These are phyloP conservation scores for Mycena citricolor DNA, from an alignment of 1,284 basidiomycete genomes.

Conservation along the genomic window DNA sequence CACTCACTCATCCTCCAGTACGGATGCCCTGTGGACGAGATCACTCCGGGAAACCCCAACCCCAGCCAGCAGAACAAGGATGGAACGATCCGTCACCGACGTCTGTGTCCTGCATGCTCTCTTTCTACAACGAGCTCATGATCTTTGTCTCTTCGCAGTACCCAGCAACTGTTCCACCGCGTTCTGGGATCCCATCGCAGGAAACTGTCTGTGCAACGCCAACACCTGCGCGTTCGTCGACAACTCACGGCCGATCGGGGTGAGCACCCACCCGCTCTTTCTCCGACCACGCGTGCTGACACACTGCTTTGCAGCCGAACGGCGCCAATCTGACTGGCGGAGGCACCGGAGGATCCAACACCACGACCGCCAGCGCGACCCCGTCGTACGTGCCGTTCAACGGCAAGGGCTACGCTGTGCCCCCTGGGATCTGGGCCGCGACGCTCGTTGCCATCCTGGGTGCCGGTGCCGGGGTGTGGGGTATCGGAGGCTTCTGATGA, in stretches of 20 bases:
- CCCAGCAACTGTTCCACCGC: constrained; percentile 75
- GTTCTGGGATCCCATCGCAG: constrained; percentile 75
- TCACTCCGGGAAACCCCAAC: constrained; percentile 61
- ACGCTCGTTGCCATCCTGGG: constrained; percentile 34
- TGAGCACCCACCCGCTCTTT: constrained; percentile 34
- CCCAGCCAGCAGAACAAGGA: constrained; percentile 53
- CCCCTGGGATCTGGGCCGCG: constrained; percentile 33
- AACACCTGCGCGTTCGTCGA: constrained; percentile 61
- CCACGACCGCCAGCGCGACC: constrained; percentile 28
- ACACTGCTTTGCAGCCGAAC: constrained; percentile 49
- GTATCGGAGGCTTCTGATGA: constrained; percentile 22
- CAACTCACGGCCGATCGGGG: constrained; percentile 65
- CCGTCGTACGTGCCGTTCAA: constrained; percentile 53
- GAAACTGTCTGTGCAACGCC: constrained; percentile 61
- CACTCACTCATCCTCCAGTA: constrained; percentile 43
- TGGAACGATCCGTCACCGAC: constrained; percentile 49
- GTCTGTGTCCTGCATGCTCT: constrained; percentile 38
- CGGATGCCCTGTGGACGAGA: constrained; percentile 62
- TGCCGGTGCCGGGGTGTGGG: constrained; percentile 31
- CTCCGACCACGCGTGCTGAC: background rate
- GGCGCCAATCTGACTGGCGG: constrained; percentile 70
- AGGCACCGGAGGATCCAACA: constrained; percentile 30
- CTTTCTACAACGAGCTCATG: background rate
- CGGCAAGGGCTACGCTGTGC: constrained; percentile 35
- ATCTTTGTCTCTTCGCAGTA: constrained; percentile 38